These are phyloP conservation scores for Neurospora africana DNA, from an alignment of 495 filamentous ascomycete genomes.

Conservation along the genomic window DNA sequence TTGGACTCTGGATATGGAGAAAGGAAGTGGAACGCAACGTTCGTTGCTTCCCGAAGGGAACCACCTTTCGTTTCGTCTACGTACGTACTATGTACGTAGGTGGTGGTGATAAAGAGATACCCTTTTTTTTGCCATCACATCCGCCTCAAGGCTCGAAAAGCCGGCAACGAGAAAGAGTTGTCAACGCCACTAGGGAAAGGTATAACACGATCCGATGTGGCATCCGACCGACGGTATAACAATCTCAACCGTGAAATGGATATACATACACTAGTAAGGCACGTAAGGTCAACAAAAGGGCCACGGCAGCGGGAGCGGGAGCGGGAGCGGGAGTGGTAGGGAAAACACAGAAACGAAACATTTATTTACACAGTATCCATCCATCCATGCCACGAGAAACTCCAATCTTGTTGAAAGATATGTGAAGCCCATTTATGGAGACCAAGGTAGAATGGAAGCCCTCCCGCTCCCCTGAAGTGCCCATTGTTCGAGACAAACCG, in stretches of 20 bases:
- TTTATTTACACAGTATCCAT: background rate
- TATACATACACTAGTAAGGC: background rate
- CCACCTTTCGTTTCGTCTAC: background rate
- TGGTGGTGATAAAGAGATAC: background rate
- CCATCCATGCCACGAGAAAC: background rate
- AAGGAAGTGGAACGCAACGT: background rate
- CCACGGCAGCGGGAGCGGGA: background rate
- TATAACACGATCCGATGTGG: too few relatives aligned
- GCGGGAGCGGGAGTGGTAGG: background rate
- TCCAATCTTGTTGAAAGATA: background rate
- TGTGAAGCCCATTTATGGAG: background rate
- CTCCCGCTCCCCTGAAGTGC: background rate
- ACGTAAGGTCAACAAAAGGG: background rate
- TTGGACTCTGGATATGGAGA: too few relatives aligned
- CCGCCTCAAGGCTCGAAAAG: background rate
- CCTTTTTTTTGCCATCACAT: background rate
- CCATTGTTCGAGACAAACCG: background rate
- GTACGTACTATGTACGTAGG: background rate
- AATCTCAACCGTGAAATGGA: background rate
- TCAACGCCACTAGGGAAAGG: background rate
- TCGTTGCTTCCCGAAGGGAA: background rate
- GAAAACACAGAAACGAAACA: background rate
- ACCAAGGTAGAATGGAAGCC: background rate
- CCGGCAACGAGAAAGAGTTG: background rate
- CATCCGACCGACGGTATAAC: background rate